phyloP scores from a whole-genome alignment of 208 protist species.

The Trypanosomatidae sp. region DNA sequence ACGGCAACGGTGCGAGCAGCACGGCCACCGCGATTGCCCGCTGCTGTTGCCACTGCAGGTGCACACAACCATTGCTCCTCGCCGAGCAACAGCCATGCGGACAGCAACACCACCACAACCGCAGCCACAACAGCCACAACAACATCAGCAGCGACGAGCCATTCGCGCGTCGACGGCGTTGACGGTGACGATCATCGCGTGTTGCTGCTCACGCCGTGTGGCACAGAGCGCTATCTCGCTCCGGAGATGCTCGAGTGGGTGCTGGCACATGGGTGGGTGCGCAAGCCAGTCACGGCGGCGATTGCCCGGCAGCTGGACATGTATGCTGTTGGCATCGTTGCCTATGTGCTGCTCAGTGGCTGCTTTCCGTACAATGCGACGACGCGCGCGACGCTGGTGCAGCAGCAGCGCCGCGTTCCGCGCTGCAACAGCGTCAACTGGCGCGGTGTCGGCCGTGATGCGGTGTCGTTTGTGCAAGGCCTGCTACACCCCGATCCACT shows the following conservation, averaged over 20 bases:
- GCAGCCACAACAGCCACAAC: too few relatives aligned
- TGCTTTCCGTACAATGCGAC: constrained; percentile 72
- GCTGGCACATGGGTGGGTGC: constrained; percentile 21
- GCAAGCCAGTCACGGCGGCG: constrained; percentile 19
- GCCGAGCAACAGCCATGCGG: too few relatives aligned
- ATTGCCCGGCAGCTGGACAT: constrained; percentile 49
- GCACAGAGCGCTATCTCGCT: constrained; percentile 66
- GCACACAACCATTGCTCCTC: too few relatives aligned
- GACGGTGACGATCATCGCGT: neutral
- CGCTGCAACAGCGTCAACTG: constrained; percentile 50
- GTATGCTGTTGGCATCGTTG: constrained; percentile 62
- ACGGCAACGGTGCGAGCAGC: too few relatives aligned
- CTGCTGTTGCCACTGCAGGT: too few relatives aligned
- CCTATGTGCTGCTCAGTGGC: constrained; percentile 72
- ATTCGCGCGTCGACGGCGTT: neutral
- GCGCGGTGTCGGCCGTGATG: constrained; percentile 32
- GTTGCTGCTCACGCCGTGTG: constrained; percentile 51
- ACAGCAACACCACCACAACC: too few relatives aligned
- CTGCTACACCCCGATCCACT: constrained; percentile 49
- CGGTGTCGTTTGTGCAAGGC: constrained; percentile 48
- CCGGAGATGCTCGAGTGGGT: constrained; percentile 70
- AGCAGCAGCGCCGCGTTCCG: constrained; percentile 56
- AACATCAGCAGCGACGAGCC: neutral
- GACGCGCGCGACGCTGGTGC: constrained; percentile 29
- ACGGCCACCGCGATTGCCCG: too few relatives aligned